phyloP scores from a whole-genome alignment of 2,329 filamentous ascomycete genomes.

The Aspergillus sp. region DNA sequence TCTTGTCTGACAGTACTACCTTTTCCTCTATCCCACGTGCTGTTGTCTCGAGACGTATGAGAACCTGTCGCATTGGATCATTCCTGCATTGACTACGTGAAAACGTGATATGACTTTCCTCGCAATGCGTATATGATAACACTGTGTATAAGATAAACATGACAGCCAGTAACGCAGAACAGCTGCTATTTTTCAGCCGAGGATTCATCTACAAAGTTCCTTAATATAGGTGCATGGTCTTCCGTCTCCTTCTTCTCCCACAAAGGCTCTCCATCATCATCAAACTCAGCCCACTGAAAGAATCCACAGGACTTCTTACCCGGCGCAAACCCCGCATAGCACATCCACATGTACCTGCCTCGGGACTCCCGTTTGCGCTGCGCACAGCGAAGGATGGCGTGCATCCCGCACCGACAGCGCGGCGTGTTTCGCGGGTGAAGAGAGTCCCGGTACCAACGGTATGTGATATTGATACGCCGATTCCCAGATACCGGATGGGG shows the following conservation, averaged over 20 bases:
- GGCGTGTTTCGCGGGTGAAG: slow-evolving; percentile 79
- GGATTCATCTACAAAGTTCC: slow-evolving; percentile 21
- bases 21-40: too few species aligned
- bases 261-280: slow-evolving; percentile 78
- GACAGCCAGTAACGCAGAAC: too few species aligned
- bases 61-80: too few species aligned
- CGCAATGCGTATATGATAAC: too few species aligned
- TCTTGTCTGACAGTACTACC: too few species aligned
- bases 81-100: too few species aligned
- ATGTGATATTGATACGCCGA: slow-evolving; percentile 88
- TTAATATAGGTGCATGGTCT: slow-evolving; percentile 22
- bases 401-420: slow-evolving; percentile 70
- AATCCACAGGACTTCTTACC: slow-evolving; percentile 64
- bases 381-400: slow-evolving; percentile 71
- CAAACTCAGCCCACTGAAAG: slow-evolving; percentile 84
- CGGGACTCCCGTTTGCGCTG: slow-evolving; percentile 73
- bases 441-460: slow-evolving; percentile 76
- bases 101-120: too few species aligned
- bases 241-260: slow-evolving; percentile 45
- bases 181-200: too few species aligned
- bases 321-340: slow-evolving; percentile 61
- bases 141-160: too few species aligned
- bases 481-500: slow-evolving; percentile 81
- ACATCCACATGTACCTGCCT: slow-evolving; percentile 93
- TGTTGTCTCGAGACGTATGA: too few species aligned